phyloP scores from a whole-genome alignment of 148 eudicot genomes.

The Cornus suecica region DNA sequence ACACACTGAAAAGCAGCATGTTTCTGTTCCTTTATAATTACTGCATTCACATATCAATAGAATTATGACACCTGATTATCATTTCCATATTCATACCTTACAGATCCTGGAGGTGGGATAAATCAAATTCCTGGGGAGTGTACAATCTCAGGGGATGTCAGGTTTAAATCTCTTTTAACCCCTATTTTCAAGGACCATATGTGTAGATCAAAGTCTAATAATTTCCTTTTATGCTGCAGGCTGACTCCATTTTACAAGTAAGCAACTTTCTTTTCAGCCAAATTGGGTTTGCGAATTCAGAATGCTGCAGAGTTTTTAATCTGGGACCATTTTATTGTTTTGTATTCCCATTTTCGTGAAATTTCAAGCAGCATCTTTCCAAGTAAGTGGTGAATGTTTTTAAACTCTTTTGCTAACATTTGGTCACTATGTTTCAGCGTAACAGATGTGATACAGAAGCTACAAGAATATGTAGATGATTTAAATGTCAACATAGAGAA shows the following conservation, averaged over 20 bases:
- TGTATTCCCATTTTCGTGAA: not conserved
- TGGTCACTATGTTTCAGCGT: conserved; percentile 48
- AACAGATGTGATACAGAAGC: conserved; percentile 63
- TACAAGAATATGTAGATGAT: conserved; percentile 78
- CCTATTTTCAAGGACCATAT: conserved; percentile 4
- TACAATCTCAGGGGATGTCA: conserved; percentile 86
- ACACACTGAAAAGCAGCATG: conserved; percentile 3
- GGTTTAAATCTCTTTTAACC: conserved; percentile 34
- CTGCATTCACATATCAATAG: too few species aligned
- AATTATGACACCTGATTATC: not conserved
- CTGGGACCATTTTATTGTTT: not conserved
- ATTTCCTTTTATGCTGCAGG: conserved; percentile 49
- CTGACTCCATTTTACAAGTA: conserved; percentile 97
- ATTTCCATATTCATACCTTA: conserved; percentile 11
- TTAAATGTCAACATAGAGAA: conserved; percentile 83
- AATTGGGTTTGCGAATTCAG: not conserved
- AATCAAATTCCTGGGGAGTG: conserved; percentile 95
- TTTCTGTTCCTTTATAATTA: not conserved
- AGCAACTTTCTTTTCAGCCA: conserved; percentile 10
- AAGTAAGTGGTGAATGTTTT: not conserved
- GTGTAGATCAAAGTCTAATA: conserved; percentile 11
- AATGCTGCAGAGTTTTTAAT: not conserved
- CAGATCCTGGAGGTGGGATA: conserved; percentile 96
- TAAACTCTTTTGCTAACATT: not conserved
- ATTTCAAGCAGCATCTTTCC: not conserved